Evolutionary conservation across 371 early-diverging fungal genomes (phyloP).

Genomic region (Choanephora cucurbitarum): DNA sequence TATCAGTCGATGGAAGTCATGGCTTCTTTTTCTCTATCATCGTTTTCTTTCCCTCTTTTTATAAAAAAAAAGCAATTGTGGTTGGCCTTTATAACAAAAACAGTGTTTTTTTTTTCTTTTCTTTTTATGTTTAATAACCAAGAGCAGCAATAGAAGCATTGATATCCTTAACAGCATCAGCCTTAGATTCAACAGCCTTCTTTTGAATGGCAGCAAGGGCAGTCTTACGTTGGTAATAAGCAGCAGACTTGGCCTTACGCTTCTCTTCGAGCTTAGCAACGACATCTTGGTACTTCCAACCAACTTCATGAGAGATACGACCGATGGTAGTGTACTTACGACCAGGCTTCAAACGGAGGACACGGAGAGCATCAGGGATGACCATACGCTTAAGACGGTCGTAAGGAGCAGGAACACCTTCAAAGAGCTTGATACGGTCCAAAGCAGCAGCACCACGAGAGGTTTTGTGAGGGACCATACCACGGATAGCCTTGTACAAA

Average conservation of each 20-base stretch:
- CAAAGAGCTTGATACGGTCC: conserved; percentile 96
- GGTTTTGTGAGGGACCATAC: conserved; percentile 99
- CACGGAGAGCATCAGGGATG: conserved; percentile 95
- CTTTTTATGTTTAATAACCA: conserved; percentile 29
- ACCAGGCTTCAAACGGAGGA: conserved; percentile 93
- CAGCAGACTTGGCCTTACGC: conserved; percentile 91
- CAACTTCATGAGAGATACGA: conserved; percentile 93
- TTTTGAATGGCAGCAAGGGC: conserved; percentile 39
- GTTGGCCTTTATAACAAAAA: too few species aligned
- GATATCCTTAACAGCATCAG: conserved; percentile 44
- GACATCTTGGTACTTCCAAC: conserved; percentile 99
- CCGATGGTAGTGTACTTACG: conserved; percentile 96
- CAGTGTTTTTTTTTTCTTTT: too few species aligned
- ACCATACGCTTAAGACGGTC: conserved; percentile 95
- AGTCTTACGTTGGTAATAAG: conserved; percentile 88
- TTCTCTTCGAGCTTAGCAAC: conserved; percentile 94
- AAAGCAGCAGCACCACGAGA: conserved; percentile 97
- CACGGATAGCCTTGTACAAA: conserved; percentile 96
- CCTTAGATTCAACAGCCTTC: conserved; percentile 48
- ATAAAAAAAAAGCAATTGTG: too few species aligned
- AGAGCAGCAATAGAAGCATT: conserved; percentile 41
- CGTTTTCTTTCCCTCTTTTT: too few species aligned
- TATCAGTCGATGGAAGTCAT: too few species aligned
- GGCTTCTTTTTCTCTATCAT: too few species aligned
- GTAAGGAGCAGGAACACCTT: conserved; percentile 98